Evolutionary conservation across 1,284 basidiomycete species (phyloP).

Genomic region (Tilletia indica): DNA sequence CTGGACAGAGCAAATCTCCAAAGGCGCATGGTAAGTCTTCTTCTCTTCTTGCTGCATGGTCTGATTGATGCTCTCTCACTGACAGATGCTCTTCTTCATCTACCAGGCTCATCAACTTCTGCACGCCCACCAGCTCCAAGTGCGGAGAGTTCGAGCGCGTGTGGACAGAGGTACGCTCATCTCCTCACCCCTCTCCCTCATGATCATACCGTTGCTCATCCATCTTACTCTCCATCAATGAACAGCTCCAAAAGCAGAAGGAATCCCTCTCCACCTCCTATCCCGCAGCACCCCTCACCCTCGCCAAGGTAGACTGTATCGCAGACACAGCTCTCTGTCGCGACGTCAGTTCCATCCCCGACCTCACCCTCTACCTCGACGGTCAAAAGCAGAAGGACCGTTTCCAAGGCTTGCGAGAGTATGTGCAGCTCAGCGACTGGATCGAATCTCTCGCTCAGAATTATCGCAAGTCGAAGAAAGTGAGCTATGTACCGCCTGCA

Average conservation of each 20-base stretch:
- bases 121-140: neutral
- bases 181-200: neutral
- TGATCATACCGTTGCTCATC: neutral
- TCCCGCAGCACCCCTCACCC: conserved; percentile 43
- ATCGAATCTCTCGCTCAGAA: conserved; percentile 38
- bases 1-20: conserved; percentile 6
- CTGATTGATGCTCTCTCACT: neutral
- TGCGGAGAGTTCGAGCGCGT: neutral
- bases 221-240: conserved; percentile 24
- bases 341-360: conserved; percentile 36
- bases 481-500: conserved; percentile 23
- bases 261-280: conserved; percentile 61
- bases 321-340: conserved; percentile 44
- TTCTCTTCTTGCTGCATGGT: neutral
- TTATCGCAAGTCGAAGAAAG: conserved; percentile 37
- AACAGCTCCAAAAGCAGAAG: conserved; percentile 65
- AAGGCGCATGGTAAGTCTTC: neutral
- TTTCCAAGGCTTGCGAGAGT: conserved; percentile 42
- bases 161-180: conserved; percentile 1
- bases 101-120: conserved; percentile 9
- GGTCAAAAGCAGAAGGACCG: conserved; percentile 33
- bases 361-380: conserved; percentile 41
- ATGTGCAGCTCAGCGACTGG: conserved; percentile 39
- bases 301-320: conserved; percentile 52
- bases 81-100: neutral